Evolutionary conservation across 2,329 filamentous ascomycete species (phyloP), one percentile per base, ranked within the genome.

Genomic region (Cercospora sp.): DNA sequence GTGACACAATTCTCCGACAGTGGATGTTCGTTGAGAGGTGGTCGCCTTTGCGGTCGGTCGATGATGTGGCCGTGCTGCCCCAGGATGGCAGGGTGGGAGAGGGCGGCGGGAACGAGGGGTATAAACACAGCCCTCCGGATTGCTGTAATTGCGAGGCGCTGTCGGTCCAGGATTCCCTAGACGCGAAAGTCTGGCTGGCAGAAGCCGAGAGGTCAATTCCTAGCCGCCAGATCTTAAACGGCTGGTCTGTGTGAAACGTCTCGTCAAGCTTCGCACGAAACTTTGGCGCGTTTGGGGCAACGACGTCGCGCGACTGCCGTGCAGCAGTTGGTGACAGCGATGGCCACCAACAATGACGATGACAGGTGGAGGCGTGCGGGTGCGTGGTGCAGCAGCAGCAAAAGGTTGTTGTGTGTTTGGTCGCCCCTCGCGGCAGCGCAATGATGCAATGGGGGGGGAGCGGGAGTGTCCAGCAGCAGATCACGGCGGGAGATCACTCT

Each of bases 61-160:
- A 16, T 42, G 42, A 28, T 40, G 26, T 63, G 40, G 42, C 33
- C 28, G 33, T 60, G 40, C 60, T 63, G 31, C 48, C 31, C 42
- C 60, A 20, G 60, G 53, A 28, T 57, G 23, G 53, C 53, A 58
- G 53, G 3, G 40, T 58, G 60, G 23, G 63, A 31, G 63, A 20
- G 40, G 16, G 26, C 10, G 55, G 40, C 23, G 36, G 20, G 40
- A 48, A 18, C 23, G 58, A 59, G 63, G 63, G 58, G 63, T 53
- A 53, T 36, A 31, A 28, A 65, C 42, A 42, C n/a, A 13, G 55
- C 31, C 23, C 55, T 40, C 55, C 63, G 58, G 55, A 60, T 62
- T 63, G 40, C 53, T 68, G 57, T 48, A 68, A 68, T 68, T 64
- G 61, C 62, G 62, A 68, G 58, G 66, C 66, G 66, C 63, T 68